A percentile compares a stretch with the other conserved stretches of the same genome.
Conservation (phyloP, 805 yeast species). For the Wickerhamiella nectarea region DNA sequence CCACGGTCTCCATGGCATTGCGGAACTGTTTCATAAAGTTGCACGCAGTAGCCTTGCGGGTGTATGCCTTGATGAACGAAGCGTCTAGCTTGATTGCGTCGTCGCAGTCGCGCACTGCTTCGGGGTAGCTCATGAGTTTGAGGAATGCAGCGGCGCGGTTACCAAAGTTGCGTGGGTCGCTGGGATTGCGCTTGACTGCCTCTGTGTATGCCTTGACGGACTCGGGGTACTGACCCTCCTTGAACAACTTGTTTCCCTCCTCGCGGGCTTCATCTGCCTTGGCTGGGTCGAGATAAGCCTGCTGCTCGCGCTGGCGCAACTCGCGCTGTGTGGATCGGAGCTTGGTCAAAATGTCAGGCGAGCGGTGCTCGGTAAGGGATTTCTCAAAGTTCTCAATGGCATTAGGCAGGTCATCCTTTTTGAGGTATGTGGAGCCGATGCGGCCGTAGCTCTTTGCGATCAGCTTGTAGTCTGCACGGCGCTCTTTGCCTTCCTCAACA, state of each 20-base stretch:
- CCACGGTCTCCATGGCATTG: conserved; percentile 67
- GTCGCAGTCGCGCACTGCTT: conserved; percentile 86
- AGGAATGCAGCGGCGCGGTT: conserved; percentile 96
- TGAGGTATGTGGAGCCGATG: conserved; percentile 69
- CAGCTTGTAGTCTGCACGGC: conserved; percentile 80
- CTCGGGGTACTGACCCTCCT: conserved; percentile 88
- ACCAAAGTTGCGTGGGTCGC: conserved; percentile 90
- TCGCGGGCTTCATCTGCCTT: conserved; percentile 93
- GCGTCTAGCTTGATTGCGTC: conserved; percentile 82
- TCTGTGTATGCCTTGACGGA: conserved; percentile 92
- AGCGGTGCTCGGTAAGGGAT: conserved; percentile 92
- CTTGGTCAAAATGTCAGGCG: conserved; percentile 81
- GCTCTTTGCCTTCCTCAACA: conserved; percentile 76
- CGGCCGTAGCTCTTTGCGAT: conserved; percentile 91
- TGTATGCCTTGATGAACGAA: conserved; percentile 80
- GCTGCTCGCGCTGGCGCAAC: conserved; percentile 62
- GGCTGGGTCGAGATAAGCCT: conserved; percentile 72
- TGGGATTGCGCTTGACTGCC: conserved; percentile 94
- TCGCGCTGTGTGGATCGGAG: conserved; percentile 79
- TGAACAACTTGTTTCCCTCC: conserved; percentile 78
- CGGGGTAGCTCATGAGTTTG: conserved; percentile 93
- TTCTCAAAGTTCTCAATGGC: conserved; percentile 76
- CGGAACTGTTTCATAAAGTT: conserved; percentile 80
- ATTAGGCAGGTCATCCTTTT: conserved; percentile 52
- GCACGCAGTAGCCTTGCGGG: conserved; percentile 91